Percentiles rank a stretch among this genome's conserved stretches.
Evolutionary conservation across 106 monocot species (phyloP).

Genomic region (Dioscorea dumetorum): DNA sequence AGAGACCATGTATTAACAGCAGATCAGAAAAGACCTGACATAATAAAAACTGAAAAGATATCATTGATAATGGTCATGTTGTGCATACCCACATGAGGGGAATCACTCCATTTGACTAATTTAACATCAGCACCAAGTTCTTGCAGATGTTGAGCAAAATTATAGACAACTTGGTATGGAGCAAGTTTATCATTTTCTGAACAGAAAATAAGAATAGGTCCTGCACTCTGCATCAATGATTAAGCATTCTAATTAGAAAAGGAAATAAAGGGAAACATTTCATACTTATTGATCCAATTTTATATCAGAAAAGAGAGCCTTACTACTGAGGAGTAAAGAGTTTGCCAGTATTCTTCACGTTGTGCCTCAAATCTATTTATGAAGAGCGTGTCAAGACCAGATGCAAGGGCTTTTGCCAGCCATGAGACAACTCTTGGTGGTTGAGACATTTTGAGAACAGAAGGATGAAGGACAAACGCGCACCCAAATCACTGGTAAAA

Average conservation of each 20-base stretch:
- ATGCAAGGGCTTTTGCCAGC: conserved; percentile 62
- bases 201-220: conserved; percentile 76
- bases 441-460: conserved; percentile 42
- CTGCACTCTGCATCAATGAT: conserved; percentile 44
- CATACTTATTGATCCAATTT: neutral
- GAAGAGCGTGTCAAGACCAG: conserved; percentile 66
- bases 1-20: neutral
- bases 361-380: conserved; percentile 63
- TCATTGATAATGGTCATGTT: neutral
- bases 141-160: conserved; percentile 60
- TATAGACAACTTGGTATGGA: conserved; percentile 43
- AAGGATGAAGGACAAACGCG: conserved; percentile 54
- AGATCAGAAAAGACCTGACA: no score
- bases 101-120: conserved; percentile 61
- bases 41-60: neutral
- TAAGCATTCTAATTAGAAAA: neutral
- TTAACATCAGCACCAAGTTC: conserved; percentile 84
- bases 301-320: conserved; percentile 15
- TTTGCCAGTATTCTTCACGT: conserved; percentile 77
- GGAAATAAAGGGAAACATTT: neutral
- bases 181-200: conserved; percentile 89
- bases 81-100: conserved; percentile 74
- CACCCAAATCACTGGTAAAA: conserved; percentile 70
- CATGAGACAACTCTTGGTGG: conserved; percentile 63
- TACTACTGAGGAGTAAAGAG: conserved; percentile 78